A percentile compares a stretch with the other conserved stretches of the same genome.
These are phyloP conservation scores for Amanita phalloides DNA, from an alignment of 768 basidiomycete genomes.

Conservation along the genomic window DNA sequence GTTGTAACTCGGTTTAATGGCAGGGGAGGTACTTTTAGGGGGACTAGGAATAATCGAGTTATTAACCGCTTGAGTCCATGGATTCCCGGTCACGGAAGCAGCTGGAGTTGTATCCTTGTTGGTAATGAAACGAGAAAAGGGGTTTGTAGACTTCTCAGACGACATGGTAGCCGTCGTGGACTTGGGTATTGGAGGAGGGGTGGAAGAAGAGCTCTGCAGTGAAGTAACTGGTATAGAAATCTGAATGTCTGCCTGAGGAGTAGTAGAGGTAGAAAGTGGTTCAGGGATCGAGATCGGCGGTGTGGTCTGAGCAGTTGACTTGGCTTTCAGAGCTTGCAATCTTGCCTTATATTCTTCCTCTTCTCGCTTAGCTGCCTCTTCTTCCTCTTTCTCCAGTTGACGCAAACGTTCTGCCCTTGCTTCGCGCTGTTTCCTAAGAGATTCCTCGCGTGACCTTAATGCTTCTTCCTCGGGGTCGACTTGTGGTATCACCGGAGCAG, in stretches of 20 bases:
- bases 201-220: conserved; percentile 18
- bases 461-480: conserved; percentile 73
- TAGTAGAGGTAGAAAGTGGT: conserved; percentile 24
- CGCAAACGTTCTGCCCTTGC: conserved; percentile 63
- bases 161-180: conserved; percentile 16
- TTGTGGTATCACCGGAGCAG: conserved; percentile 23
- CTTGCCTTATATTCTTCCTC: conserved; percentile 32
- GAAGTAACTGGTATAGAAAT: conserved; percentile 22
- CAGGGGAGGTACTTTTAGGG: conserved; percentile 42
- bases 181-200: conserved; percentile 18
- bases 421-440: conserved; percentile 60
- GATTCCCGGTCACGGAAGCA: conserved; percentile 45
- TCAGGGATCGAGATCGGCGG: conserved; percentile 22
- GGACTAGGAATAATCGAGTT: conserved; percentile 26
- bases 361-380: conserved; percentile 39
- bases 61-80: conserved; percentile 41
- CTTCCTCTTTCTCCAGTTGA: conserved; percentile 46
- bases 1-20: conserved; percentile 47
- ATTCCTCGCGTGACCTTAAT: conserved; percentile 59
- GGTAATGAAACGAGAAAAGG: conserved; percentile 63
- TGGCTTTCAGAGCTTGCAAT: conserved; percentile 27
- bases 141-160: conserved; percentile 58
- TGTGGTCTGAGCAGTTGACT: conserved; percentile 14
- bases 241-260: conserved; percentile 19
- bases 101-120: conserved; percentile 26